These are phyloP conservation scores for baker's yeast (Saccharomyces cerevisiae) DNA, from an alignment of 805 yeast genomes.

Conservation along the genomic window DNA sequence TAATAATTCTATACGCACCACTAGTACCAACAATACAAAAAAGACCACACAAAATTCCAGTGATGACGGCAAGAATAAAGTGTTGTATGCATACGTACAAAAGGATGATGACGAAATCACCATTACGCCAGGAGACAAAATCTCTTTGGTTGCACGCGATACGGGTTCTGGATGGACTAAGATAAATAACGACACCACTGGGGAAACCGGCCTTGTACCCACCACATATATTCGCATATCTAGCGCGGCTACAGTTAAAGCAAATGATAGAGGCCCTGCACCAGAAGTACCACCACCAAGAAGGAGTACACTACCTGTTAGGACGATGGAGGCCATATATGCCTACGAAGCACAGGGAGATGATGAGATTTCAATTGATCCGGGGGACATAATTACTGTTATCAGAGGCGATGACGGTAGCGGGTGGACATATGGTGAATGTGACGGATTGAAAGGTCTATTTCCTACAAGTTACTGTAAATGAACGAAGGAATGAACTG, in stretches of 20 bases:
- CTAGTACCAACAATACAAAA: conserved; percentile 5
- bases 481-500: conserved; percentile 9
- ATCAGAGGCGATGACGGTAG: conserved; percentile 64
- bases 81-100: conserved; percentile 57
- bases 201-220: conserved; percentile 72
- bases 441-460: conserved; percentile 55
- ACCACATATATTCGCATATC: conserved; percentile 58
- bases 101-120: conserved; percentile 69
- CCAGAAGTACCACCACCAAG: conserved; percentile 75
- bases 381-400: conserved; percentile 68
- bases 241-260: conserved; percentile 12
- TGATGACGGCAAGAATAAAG: conserved; percentile 29
- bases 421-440: conserved; percentile 94
- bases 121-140: conserved; percentile 50
- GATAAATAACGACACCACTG: conserved; percentile 41
- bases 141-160: conserved; percentile 56
- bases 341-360: conserved; percentile 71
- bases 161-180: conserved; percentile 93
- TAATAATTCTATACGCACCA: conserved; percentile 4
- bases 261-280: conserved; percentile 41
- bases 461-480: conserved; percentile 74
- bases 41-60: conserved; percentile 1
- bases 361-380: conserved; percentile 64
- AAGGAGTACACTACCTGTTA: conserved; percentile 31
- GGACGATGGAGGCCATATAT: conserved; percentile 61